phyloP scores from a whole-genome alignment of 2,329 filamentous ascomycete genomes.

The Xenoacremonium recifei region DNA sequence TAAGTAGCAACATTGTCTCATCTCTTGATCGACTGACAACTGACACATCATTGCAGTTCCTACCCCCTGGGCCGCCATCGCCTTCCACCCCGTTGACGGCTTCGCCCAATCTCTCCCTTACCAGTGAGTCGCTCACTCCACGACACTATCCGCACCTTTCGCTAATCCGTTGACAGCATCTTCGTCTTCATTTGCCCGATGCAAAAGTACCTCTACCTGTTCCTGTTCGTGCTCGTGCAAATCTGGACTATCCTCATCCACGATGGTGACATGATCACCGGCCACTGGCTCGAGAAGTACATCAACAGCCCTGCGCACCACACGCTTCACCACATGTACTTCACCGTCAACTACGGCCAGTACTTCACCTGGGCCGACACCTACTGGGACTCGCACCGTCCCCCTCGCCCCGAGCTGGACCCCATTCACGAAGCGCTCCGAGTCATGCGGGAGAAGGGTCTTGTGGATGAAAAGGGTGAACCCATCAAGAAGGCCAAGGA shows the following conservation, averaged over 20 bases:
- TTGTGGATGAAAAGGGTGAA: constrained; percentile 43
- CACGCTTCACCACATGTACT: constrained; percentile 49
- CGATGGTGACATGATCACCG: constrained; percentile 48
- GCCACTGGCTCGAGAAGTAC: constrained; percentile 44
- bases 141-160: not conserved
- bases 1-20: constrained; percentile 21
- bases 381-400: constrained; percentile 43
- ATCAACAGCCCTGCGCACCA: constrained; percentile 49
- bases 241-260: constrained; percentile 50
- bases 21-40: constrained; percentile 2
- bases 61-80: constrained; percentile 45
- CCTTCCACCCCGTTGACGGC: constrained; percentile 47
- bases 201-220: constrained; percentile 44
- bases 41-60: constrained; percentile 38
- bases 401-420: constrained; percentile 42
- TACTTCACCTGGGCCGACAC: constrained; percentile 48
- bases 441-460: constrained; percentile 43
- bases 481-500: constrained; percentile 32
- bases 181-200: constrained; percentile 46
- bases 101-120: constrained; percentile 46
- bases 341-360: constrained; percentile 49
- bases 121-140: constrained; percentile 32
- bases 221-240: constrained; percentile 43
- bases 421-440: constrained; percentile 43
- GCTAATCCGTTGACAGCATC: constrained; percentile 26